phyloP scores from a whole-genome alignment of 805 yeast genomes.

The Wickerhamiella azyma region DNA sequence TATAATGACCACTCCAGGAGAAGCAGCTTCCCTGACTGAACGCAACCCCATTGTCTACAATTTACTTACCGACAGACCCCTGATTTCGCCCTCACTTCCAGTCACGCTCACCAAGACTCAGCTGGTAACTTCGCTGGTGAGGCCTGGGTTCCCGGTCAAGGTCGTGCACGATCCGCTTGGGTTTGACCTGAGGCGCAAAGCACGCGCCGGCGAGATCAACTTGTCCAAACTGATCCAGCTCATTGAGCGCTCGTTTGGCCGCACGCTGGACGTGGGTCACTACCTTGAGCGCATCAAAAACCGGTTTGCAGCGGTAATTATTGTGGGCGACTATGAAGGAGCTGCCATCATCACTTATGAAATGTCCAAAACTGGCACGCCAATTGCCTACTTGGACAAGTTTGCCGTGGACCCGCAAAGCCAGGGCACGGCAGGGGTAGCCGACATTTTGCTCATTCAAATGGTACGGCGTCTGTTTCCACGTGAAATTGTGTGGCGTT shows the following conservation, averaged over 20 bases:
- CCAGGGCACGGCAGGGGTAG: constrained; percentile 88
- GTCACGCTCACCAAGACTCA: constrained; percentile 41
- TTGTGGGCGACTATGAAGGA: constrained; percentile 92
- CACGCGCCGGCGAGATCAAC: constrained; percentile 34
- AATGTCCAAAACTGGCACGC: constrained; percentile 24
- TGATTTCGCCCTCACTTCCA: constrained; percentile 83
- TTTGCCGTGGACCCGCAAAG: constrained; percentile 74
- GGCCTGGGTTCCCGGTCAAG: constrained; percentile 55
- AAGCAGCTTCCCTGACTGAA: constrained; percentile 41
- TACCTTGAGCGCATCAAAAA: constrained; percentile 55
- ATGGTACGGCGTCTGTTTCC: constrained; percentile 54
- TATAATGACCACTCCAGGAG: constrained; percentile 67
- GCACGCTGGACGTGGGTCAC: constrained; percentile 46
- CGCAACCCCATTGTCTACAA: constrained; percentile 83
- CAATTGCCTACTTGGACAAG: constrained; percentile 75
- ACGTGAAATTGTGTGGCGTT: constrained; percentile 76
- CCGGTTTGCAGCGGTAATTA: constrained; percentile 57
- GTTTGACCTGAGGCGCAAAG: constrained; percentile 31
- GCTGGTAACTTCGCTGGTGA: constrained; percentile 62
- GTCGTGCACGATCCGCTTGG: constrained; percentile 28
- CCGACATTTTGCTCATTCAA: constrained; percentile 81
- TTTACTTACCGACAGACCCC: constrained; percentile 79
- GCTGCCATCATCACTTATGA: constrained; percentile 90
- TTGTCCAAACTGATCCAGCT: constrained; percentile 42
- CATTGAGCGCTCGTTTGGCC: constrained; percentile 69